Evolutionary conservation across 2,329 filamentous ascomycete genomes (phyloP).

Genomic region (Sphaerulina vaccinii): DNA sequence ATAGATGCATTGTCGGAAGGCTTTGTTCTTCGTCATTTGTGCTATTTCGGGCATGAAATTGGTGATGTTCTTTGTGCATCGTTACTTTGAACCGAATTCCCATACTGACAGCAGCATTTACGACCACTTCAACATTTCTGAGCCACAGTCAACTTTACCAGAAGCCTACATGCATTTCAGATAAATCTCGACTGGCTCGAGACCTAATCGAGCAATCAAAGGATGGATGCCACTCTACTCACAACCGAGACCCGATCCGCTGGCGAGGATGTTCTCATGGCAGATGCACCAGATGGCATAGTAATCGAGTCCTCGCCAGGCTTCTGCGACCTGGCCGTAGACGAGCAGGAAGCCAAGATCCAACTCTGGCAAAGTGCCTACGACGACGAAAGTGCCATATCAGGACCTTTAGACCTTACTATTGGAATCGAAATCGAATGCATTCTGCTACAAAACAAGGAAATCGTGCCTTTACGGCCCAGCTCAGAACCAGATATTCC

Average conservation of each 20-base stretch:
- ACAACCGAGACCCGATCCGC: not conserved
- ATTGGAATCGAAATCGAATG: constrained; percentile 21
- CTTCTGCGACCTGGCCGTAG: not conserved
- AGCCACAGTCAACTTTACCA: no score
- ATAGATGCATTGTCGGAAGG: no score
- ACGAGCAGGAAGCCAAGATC: not conserved
- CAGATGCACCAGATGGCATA: not conserved
- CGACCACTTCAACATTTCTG: no score
- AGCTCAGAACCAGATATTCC: not conserved
- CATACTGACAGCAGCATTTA: no score
- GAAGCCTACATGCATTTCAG: no score
- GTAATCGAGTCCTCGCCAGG: not conserved
- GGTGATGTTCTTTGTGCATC: no score
- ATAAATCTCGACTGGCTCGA: no score
- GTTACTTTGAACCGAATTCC: no score
- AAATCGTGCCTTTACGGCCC: not conserved
- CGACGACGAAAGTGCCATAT: constrained; percentile 3
- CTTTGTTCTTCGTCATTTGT: no score
- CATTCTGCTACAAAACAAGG: constrained; percentile 9
- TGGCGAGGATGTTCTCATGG: not conserved
- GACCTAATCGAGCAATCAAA: no score
- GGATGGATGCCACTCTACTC: not conserved
- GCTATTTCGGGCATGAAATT: no score
- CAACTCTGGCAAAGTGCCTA: not conserved
- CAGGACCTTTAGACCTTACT: constrained; percentile 7